A percentile compares a stretch with the other conserved stretches of the same genome.
These are phyloP conservation scores for Silybum marianum DNA, from an alignment of 129 eudicot genomes.

Conservation along the genomic window DNA sequence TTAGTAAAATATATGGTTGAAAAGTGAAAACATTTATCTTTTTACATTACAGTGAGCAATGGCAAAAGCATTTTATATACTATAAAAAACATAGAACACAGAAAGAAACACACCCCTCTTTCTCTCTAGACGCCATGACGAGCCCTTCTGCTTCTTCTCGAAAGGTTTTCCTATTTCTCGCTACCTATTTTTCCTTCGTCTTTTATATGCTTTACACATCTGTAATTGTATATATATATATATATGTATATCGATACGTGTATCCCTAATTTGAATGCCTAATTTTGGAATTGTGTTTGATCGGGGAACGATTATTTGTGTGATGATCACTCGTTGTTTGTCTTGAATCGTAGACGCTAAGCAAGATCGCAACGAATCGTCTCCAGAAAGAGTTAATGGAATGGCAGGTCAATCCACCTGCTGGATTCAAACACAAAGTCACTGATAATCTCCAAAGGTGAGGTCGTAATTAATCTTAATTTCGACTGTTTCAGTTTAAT, in stretches of 20 bases:
- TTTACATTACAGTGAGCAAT: slow-evolving; percentile 7
- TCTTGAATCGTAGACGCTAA: slow-evolving; percentile 48
- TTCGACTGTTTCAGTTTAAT: not conserved
- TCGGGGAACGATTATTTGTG: not conserved
- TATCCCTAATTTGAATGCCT: slow-evolving; percentile 33
- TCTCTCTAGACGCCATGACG: slow-evolving; percentile 52
- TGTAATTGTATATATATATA: not conserved
- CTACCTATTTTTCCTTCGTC: not conserved
- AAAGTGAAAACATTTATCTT: not conserved
- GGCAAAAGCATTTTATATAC: not conserved
- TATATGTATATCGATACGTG: not conserved
- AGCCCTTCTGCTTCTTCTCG: slow-evolving; percentile 71
- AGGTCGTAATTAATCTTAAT: not conserved
- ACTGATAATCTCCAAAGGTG: slow-evolving; percentile 89
- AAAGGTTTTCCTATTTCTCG: slow-evolving; percentile 42
- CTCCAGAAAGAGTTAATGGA: slow-evolving; percentile 84
- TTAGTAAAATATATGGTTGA: too few species aligned
- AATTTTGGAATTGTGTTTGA: not conserved
- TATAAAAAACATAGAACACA: slow-evolving; percentile 17
- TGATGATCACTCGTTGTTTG: slow-evolving; percentile 4
- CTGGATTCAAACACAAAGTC: slow-evolving; percentile 78
- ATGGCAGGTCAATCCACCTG: slow-evolving; percentile 85
- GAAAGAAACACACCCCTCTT: not conserved
- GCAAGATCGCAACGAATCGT: slow-evolving; percentile 84
- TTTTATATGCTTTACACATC: not conserved